phyloP scores from a whole-genome alignment of 495 filamentous ascomycete genomes.

The Parmelia sp. region DNA sequence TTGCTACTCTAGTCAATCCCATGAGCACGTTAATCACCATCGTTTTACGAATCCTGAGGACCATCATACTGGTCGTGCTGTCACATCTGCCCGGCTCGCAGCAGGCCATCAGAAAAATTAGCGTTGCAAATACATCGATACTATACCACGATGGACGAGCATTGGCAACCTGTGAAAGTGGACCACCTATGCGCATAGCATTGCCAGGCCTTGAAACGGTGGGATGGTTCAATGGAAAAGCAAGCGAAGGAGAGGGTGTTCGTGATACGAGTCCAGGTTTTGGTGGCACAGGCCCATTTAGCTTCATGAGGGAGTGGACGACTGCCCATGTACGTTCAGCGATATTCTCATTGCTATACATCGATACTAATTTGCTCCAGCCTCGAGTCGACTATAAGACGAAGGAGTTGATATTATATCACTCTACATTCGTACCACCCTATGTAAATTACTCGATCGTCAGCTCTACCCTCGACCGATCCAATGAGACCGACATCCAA shows the following conservation, averaged over 20 bases:
- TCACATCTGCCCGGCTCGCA: conserved; percentile 48
- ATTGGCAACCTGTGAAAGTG: conserved; percentile 60
- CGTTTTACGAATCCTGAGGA: conserved; percentile 42
- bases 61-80: conserved; percentile 46
- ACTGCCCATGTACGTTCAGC: conserved; percentile 45
- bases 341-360: neutral
- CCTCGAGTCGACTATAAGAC: conserved; percentile 55
- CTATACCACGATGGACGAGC: conserved; percentile 60
- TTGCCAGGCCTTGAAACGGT: conserved; percentile 56
- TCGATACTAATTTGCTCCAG: conserved; percentile 11
- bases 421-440: conserved; percentile 52
- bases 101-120: conserved; percentile 52
- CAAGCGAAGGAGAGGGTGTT: conserved; percentile 38
- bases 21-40: conserved; percentile 38
- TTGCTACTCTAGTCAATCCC: conserved; percentile 53
- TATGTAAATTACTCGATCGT: conserved; percentile 62
- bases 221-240: conserved; percentile 58
- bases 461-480: conserved; percentile 27
- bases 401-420: conserved; percentile 57
- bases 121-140: conserved; percentile 58
- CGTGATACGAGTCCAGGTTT: conserved; percentile 33
- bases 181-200: conserved; percentile 56
- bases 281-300: conserved; percentile 45
- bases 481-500: conserved; percentile 3
- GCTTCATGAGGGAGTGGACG: conserved; percentile 60